phyloP scores from a whole-genome alignment of 2,329 filamentous ascomycete genomes.

The Fusarium irregulare region DNA sequence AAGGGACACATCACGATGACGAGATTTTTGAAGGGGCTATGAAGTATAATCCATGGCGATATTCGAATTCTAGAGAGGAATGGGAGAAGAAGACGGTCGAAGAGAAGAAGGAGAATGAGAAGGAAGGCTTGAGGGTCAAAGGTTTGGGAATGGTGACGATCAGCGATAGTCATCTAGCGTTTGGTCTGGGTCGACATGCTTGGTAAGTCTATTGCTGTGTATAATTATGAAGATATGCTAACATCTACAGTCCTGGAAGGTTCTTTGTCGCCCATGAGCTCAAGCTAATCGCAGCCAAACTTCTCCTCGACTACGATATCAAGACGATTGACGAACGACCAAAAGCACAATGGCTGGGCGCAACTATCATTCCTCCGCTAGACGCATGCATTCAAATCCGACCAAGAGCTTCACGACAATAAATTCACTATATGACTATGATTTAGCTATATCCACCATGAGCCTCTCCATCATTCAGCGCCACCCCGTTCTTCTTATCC shows the following conservation, averaged over 20 bases:
- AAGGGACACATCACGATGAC: constrained; percentile 60
- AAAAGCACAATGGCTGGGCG: constrained; percentile 57
- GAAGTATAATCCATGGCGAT: constrained; percentile 63
- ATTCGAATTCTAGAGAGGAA: constrained; percentile 56
- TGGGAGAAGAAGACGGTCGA: constrained; percentile 47
- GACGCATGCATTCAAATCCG: constrained; percentile 46
- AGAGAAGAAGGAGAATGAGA: constrained; percentile 47
- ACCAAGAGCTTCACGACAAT: constrained; percentile 8
- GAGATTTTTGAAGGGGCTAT: constrained; percentile 56
- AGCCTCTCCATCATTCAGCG: constrained; percentile 10
- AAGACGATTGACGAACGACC: constrained; percentile 55
- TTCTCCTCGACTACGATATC: constrained; percentile 65
- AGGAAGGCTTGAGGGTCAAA: constrained; percentile 51
- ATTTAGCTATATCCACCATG: constrained; percentile 25
- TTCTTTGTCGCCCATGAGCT: constrained; percentile 68
- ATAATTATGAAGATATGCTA: not conserved
- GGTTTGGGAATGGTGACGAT: constrained; percentile 64
- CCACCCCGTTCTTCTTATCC: constrained; percentile 15
- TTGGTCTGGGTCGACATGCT: constrained; percentile 68
- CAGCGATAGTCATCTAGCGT: constrained; percentile 61
- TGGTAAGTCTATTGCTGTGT: constrained; percentile 46
- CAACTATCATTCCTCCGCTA: constrained; percentile 52
- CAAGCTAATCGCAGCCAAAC: constrained; percentile 64
- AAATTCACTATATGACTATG: not conserved
- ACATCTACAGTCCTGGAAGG: constrained; percentile 57